A percentile compares a stretch with the other conserved stretches of the same genome.
phyloP scores from a whole-genome alignment of 148 eudicot species.

The Fallopia convolvulus region DNA sequence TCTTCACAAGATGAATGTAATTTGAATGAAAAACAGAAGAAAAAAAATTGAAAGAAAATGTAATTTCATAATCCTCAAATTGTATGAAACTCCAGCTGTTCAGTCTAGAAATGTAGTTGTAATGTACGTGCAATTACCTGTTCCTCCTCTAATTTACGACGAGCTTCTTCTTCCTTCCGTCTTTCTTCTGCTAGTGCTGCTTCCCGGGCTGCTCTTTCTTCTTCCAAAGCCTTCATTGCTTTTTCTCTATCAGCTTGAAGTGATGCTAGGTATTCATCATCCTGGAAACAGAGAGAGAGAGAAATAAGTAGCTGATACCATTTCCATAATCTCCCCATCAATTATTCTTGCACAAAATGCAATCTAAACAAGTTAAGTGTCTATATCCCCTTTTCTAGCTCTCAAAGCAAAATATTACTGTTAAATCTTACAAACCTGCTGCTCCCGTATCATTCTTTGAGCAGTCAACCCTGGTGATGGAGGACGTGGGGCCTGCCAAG shows the following conservation, averaged over 20 bases:
- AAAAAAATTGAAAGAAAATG: no score
- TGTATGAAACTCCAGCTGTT: no score
- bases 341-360: neutral
- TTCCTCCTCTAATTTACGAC: slow-evolving; percentile 51
- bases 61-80: no score
- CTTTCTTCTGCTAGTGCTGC: slow-evolving; percentile 70
- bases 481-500: slow-evolving; percentile 55
- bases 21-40: neutral
- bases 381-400: neutral
- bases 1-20: neutral
- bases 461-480: slow-evolving; percentile 83
- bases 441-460: slow-evolving; percentile 77
- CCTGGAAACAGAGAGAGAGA: slow-evolving; percentile 32
- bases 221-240: slow-evolving; percentile 61
- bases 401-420: neutral
- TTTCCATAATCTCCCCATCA: neutral
- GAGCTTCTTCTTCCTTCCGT: slow-evolving; percentile 59
- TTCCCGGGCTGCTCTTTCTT: slow-evolving; percentile 56
- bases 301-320: slow-evolving; percentile 2
- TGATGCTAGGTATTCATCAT: slow-evolving; percentile 90
- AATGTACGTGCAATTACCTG: slow-evolving; percentile 39
- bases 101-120: neutral
- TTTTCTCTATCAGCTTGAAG: slow-evolving; percentile 94
- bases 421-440: slow-evolving; percentile 47
- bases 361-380: neutral